A percentile compares a stretch with the other conserved stretches of the same genome.
Evolutionary conservation across 805 yeast species (phyloP).

Genomic region (Cyberlindnera americana): DNA sequence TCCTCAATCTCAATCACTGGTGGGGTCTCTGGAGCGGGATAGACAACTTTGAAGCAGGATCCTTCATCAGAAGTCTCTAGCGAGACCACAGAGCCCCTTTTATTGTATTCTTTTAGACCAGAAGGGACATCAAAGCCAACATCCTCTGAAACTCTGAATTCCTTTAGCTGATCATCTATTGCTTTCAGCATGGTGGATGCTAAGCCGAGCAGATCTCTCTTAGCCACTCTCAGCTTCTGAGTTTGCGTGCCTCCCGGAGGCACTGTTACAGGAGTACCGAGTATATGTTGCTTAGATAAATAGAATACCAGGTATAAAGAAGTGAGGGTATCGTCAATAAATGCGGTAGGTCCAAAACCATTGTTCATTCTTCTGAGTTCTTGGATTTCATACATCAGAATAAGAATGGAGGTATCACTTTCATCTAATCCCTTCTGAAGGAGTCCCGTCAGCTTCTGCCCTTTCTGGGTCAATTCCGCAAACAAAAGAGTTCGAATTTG

Average conservation of each 20-base stretch:
- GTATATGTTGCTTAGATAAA: conserved; percentile 6
- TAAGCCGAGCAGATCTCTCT: conserved; percentile 42
- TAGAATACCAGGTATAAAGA: conserved; percentile 55
- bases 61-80: background rate
- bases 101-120: background rate
- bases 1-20: background rate
- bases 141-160: conserved; percentile 11
- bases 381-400: conserved; percentile 45
- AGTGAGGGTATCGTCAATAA: conserved; percentile 69
- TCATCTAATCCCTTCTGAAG: conserved; percentile 33
- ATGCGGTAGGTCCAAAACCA: conserved; percentile 76
- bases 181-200: conserved; percentile 22
- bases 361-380: conserved; percentile 71
- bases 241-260: conserved; percentile 9
- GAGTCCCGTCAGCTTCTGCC: conserved; percentile 31
- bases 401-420: conserved; percentile 36
- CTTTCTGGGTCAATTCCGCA: conserved; percentile 38
- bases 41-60: background rate
- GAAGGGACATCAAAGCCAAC: conserved; percentile 7
- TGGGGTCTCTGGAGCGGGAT: background rate
- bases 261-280: background rate
- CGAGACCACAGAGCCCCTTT: conserved; percentile 4
- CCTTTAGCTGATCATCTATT: conserved; percentile 18
- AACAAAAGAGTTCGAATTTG: conserved; percentile 44
- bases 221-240: conserved; percentile 42